Conservation (phyloP, 148 eudicot species). For the Spergularia marina region DNA sequence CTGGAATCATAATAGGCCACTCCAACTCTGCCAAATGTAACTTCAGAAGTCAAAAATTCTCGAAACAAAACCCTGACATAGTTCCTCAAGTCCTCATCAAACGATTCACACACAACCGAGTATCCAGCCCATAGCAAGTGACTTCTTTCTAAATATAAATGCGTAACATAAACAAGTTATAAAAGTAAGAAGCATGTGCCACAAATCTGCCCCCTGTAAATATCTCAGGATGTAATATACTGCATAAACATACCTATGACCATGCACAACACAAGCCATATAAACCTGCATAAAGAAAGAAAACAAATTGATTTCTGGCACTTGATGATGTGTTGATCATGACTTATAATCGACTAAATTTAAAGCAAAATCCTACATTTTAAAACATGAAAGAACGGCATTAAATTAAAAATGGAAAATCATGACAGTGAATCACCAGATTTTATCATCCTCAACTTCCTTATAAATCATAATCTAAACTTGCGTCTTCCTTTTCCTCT, state of each 20-base stretch:
- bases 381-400: neutral
- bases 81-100: neutral
- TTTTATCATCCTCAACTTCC: slow-evolving; percentile 1
- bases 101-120: neutral
- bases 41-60: neutral
- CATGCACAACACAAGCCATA: slow-evolving; percentile 85
- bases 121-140: neutral
- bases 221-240: neutral
- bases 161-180: neutral
- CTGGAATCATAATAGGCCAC: slow-evolving; percentile 82
- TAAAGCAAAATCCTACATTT: neutral
- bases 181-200: neutral
- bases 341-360: neutral
- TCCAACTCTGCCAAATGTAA: slow-evolving; percentile 59
- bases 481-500: neutral
- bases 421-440: neutral
- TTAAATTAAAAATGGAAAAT: neutral
- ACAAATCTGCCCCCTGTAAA: neutral
- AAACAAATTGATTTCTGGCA: slow-evolving; percentile 18
- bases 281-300: slow-evolving; percentile 59
- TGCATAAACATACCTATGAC: slow-evolving; percentile 51
- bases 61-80: neutral
- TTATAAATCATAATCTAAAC: neutral
- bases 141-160: too few relatives aligned
- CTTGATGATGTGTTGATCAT: neutral